These are phyloP conservation scores for Bondarzewia mesenterica DNA, from an alignment of 1,284 basidiomycete species.

Conservation along the genomic window DNA sequence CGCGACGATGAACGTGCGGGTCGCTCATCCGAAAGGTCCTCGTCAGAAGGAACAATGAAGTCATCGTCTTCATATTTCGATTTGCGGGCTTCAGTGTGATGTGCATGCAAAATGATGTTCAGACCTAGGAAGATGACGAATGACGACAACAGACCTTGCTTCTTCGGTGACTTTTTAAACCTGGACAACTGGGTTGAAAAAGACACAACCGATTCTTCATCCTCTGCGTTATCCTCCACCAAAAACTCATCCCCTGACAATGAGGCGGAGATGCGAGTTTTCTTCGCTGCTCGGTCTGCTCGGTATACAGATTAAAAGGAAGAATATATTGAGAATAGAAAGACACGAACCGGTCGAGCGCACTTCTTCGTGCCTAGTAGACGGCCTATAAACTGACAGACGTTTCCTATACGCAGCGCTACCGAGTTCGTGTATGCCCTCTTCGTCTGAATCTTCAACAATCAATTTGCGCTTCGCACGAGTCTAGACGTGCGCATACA, in stretches of 20 bases:
- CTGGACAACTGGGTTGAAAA: slow-evolving; percentile 53
- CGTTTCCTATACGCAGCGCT: slow-evolving; percentile 16
- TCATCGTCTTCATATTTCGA: slow-evolving; percentile 49
- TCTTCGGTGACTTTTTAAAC: slow-evolving; percentile 56
- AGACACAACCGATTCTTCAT: slow-evolving; percentile 36
- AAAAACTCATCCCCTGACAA: slow-evolving; percentile 32
- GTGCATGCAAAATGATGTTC: not conserved
- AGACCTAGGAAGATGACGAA: not conserved
- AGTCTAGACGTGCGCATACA: slow-evolving; percentile 16
- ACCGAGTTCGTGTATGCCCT: slow-evolving; percentile 28
- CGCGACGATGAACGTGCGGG: slow-evolving; percentile 25
- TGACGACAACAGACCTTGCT: slow-evolving; percentile 19
- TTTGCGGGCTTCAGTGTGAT: slow-evolving; percentile 25
- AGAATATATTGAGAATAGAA: not conserved
- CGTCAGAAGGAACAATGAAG: slow-evolving; percentile 38
- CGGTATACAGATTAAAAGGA: not conserved
- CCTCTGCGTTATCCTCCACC: slow-evolving; percentile 23
- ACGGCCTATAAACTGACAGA: slow-evolving; percentile 18
- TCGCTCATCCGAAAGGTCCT: slow-evolving; percentile 15
- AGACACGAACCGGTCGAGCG: slow-evolving; percentile 2
- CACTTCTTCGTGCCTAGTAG: slow-evolving; percentile 13
- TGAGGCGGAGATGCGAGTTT: slow-evolving; percentile 38
- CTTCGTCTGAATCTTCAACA: slow-evolving; percentile 63
- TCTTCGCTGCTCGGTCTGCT: too few relatives aligned
- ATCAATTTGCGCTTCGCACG: slow-evolving; percentile 62